phyloP scores from a whole-genome alignment of 768 basidiomycete species.

The Suillus subaureus region DNA sequence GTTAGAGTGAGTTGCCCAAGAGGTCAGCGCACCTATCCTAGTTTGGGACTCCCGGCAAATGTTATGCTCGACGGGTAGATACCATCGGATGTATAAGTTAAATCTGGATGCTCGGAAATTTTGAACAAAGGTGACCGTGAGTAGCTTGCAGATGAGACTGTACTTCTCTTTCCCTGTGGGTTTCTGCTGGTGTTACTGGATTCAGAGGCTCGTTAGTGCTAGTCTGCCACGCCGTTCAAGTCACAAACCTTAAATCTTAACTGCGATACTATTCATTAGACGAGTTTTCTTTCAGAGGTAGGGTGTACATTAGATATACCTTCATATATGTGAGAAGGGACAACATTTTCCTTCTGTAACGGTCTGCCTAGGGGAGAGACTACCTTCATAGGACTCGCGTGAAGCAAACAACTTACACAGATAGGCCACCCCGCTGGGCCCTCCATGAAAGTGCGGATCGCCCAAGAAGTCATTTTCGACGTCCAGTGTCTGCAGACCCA shows the following conservation, averaged over 20 bases:
- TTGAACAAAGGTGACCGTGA: not conserved
- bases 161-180: not conserved
- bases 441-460: not conserved
- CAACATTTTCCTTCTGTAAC: no score
- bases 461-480: not conserved
- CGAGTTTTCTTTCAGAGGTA: not conserved
- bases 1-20: not conserved
- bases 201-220: not conserved
- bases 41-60: not conserved
- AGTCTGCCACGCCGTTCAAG: not conserved
- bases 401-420: no score
- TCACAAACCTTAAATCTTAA: not conserved
- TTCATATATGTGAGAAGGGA: no score
- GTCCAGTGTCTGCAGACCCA: not conserved
- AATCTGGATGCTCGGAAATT: not conserved
- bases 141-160: not conserved
- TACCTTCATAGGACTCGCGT: no score
- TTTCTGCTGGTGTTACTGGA: not conserved
- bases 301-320: not conserved
- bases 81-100: not conserved
- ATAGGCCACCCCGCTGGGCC: no score
- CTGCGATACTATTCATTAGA: not conserved
- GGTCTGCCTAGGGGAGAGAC: no score
- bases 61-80: not conserved
- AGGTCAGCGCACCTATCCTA: not conserved